phyloP scores from a whole-genome alignment of 495 filamentous ascomycete genomes.

The Penicillium macrosclerotiorum region DNA sequence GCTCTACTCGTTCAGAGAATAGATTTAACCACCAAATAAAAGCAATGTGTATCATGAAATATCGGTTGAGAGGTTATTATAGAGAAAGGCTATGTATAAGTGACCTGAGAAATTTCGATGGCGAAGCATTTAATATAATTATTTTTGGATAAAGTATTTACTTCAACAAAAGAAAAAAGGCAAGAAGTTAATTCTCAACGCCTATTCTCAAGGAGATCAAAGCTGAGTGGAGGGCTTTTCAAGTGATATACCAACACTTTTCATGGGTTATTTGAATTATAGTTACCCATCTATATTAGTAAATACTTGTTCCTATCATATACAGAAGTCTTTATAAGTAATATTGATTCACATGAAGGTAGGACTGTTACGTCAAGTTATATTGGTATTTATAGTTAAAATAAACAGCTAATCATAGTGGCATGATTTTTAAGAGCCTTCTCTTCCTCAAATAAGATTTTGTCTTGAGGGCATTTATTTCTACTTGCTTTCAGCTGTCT shows the following conservation, averaged over 20 bases:
- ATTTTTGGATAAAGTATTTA: no score
- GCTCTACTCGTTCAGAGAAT: slow-evolving; percentile 88
- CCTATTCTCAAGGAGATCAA: slow-evolving; percentile 74
- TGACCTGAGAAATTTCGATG: slow-evolving; percentile 98
- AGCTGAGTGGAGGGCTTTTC: no score
- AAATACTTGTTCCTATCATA: no score
- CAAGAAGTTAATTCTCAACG: slow-evolving; percentile 92
- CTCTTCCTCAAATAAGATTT: slow-evolving; percentile 23
- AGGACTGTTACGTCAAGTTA: no score
- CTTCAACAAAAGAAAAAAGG: slow-evolving; percentile 90
- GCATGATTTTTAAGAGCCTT: slow-evolving; percentile 57
- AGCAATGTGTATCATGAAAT: slow-evolving; percentile 20
- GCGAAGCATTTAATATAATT: slow-evolving; percentile 97
- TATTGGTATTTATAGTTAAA: no score
- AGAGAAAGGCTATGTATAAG: slow-evolving; percentile 59
- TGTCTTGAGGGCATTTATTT: slow-evolving; percentile 63
- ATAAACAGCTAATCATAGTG: slow-evolving; percentile 14
- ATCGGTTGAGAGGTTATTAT: not conserved
- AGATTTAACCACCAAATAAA: slow-evolving; percentile 61
- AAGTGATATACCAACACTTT: no score
- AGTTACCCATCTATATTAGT: no score
- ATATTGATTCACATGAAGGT: no score
- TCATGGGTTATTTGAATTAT: no score
- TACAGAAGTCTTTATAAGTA: no score
- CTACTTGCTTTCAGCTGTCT: slow-evolving; percentile 67